Conservation (phyloP, 148 eudicot genomes). For the Rhododendron kiyosumense region DNA sequence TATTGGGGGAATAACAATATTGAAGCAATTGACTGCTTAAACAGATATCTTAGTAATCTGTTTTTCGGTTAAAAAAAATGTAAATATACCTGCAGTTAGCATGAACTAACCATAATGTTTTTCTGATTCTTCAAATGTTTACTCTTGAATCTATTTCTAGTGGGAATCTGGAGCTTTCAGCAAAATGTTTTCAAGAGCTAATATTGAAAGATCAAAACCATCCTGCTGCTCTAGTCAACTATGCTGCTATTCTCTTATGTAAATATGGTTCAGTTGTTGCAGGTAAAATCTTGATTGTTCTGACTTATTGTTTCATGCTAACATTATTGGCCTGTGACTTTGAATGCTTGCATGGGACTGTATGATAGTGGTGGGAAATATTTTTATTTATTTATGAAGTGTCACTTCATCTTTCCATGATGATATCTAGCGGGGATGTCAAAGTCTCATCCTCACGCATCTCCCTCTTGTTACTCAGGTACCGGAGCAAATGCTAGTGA, state of each 20-base stretch:
- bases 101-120: not conserved
- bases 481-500: conserved; percentile 75
- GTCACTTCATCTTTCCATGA: not conserved
- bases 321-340: conserved; percentile 4
- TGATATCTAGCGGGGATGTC: not conserved
- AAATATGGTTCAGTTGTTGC: conserved; percentile 81
- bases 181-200: conserved; percentile 70
- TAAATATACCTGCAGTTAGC: not conserved
- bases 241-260: conserved; percentile 77
- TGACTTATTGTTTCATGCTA: conserved; percentile 10
- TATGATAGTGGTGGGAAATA: not conserved
- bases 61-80: not conserved
- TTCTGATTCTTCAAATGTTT: conserved; percentile 13
- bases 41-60: not conserved
- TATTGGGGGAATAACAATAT: not conserved
- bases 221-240: conserved; percentile 82
- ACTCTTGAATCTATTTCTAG: conserved; percentile 33
- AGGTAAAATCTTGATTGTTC: conserved; percentile 43
- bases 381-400: not conserved
- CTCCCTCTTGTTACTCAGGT: conserved; percentile 36
- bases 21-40: not conserved
- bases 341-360: not conserved
- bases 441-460: conserved; percentile 6
- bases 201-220: conserved; percentile 90
- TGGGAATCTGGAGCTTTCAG: conserved; percentile 83